phyloP scores from a whole-genome alignment of 495 filamentous ascomycete genomes.

The Talaromyces nanjingensis region DNA sequence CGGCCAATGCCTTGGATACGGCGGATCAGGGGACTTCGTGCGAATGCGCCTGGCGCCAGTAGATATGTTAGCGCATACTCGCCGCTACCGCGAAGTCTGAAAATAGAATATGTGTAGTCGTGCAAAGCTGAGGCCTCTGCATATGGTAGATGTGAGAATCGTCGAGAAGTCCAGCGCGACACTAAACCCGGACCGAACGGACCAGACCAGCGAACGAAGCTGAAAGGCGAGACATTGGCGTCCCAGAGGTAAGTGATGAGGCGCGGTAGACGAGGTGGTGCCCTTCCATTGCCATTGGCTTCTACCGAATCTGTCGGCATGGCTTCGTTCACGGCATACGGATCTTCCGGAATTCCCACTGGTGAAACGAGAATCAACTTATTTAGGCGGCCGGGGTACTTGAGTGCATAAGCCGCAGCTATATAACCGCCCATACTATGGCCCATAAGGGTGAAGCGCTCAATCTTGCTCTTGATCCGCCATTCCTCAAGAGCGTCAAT shows the following conservation, averaged over 20 bases:
- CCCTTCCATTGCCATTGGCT: slow-evolving; percentile 30
- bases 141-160: slow-evolving; percentile 79
- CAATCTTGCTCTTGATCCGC: slow-evolving; percentile 79
- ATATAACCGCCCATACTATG: slow-evolving; percentile 94
- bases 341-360: slow-evolving; percentile 92
- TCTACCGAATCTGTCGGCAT: slow-evolving; percentile 62
- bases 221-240: slow-evolving; percentile 93
- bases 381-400: slow-evolving; percentile 89
- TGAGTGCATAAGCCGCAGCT: slow-evolving; percentile 87
- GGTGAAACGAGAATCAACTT: slow-evolving; percentile 93
- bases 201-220: slow-evolving; percentile 80
- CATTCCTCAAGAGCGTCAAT: slow-evolving; percentile 95
- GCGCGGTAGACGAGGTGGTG: slow-evolving; percentile 63
- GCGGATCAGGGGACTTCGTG: slow-evolving; percentile 78
- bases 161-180: slow-evolving; percentile 87
- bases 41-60: slow-evolving; percentile 87
- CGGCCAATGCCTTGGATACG: slow-evolving; percentile 82
- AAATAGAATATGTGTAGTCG: slow-evolving; percentile 90
- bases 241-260: slow-evolving; percentile 95
- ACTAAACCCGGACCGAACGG: slow-evolving; percentile 86
- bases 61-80: slow-evolving; percentile 93
- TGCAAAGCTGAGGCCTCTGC: slow-evolving; percentile 82
- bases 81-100: slow-evolving; percentile 83
- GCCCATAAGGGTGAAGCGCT: slow-evolving; percentile 86
- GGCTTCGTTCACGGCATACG: slow-evolving; percentile 74